Evolutionary conservation across 257 asterid species (phyloP), one percentile per base, ranked within the genome.

Genomic region (Ehretia macrophylla): DNA sequence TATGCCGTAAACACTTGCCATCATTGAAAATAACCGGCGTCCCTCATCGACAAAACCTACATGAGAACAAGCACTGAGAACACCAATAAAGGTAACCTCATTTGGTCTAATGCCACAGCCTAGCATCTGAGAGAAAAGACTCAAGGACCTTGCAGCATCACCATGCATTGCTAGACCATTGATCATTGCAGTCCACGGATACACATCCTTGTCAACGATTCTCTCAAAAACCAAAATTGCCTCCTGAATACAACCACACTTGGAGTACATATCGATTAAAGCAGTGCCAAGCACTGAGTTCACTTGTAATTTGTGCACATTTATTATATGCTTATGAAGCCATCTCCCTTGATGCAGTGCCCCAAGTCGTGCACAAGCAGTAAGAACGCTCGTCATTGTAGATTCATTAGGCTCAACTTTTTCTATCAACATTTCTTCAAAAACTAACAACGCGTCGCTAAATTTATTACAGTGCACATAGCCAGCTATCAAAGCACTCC

Each of bases 361-460:
- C 40, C 90, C 87, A 9, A 83, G 76, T 40, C 67, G 66, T 23
- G 87, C 81, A 59, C 81, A 80, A 13, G 85, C 87, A 14, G 72
- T 51, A 68, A 83, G 85, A 37, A 76, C 83, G 53, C 69, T 77
- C 11, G 78, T 71, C 27, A 77, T 19, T 63, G 64, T 72, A 9
- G 74, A 60, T 63, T 75, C 76, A 23, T 64, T 80, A 4, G 81
- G 81, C 42, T 73, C 60, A 20, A 75, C 56, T 32, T 68, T 69
- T 23, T 65, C 69, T 0, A 16, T 60, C 18, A 69, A 62, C 87
- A 83, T 83, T 58, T 78, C 67, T 27, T 60, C 35, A 47, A 80
- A 80, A 45, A 78, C 71, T 50, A 9, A 51, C 44, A 83, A 68
- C 5, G 49, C 84, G 0, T 75, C 68, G 22, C 56, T 69, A 22